These are phyloP conservation scores for Glonium stellatum DNA, from an alignment of 495 filamentous ascomycete genomes.

Conservation along the genomic window DNA sequence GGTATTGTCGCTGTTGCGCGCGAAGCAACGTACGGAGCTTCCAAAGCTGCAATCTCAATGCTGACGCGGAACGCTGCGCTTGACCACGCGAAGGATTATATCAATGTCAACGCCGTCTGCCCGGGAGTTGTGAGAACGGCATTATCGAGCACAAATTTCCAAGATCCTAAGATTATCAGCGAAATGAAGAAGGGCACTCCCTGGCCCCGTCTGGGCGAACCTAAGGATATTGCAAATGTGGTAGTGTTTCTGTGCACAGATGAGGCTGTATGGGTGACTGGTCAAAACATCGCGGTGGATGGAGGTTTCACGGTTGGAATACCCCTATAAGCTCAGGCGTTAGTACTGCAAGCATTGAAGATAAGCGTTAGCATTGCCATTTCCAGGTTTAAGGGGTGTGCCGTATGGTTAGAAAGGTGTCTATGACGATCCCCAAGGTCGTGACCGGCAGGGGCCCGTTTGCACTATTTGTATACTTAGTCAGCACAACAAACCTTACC, in stretches of 20 bases:
- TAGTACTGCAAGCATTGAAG: not conserved
- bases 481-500: too few species aligned
- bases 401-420: too few species aligned
- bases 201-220: slow-evolving; percentile 2
- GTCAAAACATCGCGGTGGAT: not conserved
- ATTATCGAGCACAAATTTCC: slow-evolving; percentile 1
- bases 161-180: slow-evolving; percentile 3
- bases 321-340: not conserved
- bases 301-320: slow-evolving; percentile 1
- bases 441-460: too few species aligned
- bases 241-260: slow-evolving; percentile 9
- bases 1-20: not conserved
- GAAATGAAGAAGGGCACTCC: slow-evolving; percentile 3
- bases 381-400: too few species aligned
- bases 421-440: too few species aligned
- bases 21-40: slow-evolving; percentile 25
- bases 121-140: slow-evolving; percentile 6
- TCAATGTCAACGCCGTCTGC: slow-evolving; percentile 12
- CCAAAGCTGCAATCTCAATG: slow-evolving; percentile 1
- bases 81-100: slow-evolving; percentile 1
- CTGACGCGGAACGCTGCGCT: slow-evolving; percentile 4
- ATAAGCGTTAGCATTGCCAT: too few species aligned
- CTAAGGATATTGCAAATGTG: slow-evolving; percentile 7
- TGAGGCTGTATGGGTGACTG: not conserved
- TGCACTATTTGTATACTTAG: too few species aligned